These are phyloP conservation scores for Leccinum arenicola DNA, from an alignment of 768 basidiomycete genomes.

Conservation along the genomic window DNA sequence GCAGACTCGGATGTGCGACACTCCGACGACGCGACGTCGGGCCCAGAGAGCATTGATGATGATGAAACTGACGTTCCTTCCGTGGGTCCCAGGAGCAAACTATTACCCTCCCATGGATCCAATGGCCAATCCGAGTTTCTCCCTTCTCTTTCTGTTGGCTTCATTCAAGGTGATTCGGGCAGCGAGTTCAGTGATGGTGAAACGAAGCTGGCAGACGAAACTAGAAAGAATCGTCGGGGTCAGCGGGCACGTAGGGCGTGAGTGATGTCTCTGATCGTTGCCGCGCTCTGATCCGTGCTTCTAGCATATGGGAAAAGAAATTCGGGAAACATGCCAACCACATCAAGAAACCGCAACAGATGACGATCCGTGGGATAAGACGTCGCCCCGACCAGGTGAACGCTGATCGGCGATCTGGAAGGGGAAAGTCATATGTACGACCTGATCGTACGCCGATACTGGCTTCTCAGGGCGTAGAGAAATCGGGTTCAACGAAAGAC, in stretches of 20 bases:
- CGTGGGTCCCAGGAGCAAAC: constrained; percentile 10
- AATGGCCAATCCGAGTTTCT: constrained; percentile 62
- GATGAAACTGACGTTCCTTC: constrained; percentile 19
- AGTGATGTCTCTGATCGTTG: constrained; percentile 37
- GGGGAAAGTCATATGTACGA: constrained; percentile 3
- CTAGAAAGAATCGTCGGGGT: constrained; percentile 85
- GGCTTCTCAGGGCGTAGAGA: neutral
- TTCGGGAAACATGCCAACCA: constrained; percentile 91
- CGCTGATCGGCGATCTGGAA: constrained; percentile 20
- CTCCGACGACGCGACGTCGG: constrained; percentile 28
- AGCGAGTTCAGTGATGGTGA: constrained; percentile 76
- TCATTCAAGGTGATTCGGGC: constrained; percentile 72
- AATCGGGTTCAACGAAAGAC: neutral
- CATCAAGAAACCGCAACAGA: constrained; percentile 58
- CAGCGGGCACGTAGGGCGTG: constrained; percentile 93
- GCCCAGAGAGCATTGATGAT: constrained; percentile 24
- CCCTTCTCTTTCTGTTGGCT: constrained; percentile 86
- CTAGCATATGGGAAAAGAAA: constrained; percentile 97
- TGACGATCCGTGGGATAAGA: constrained; percentile 14
- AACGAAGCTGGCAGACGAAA: constrained; percentile 46
- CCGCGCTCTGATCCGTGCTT: constrained; percentile 1
- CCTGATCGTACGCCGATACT: neutral
- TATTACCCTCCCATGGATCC: constrained; percentile 23
- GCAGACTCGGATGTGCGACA: neutral
- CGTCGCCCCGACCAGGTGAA: constrained; percentile 5